Evolutionary conservation across 139 green algal genomes (phyloP).

Genomic region (Eudorina sp.): DNA sequence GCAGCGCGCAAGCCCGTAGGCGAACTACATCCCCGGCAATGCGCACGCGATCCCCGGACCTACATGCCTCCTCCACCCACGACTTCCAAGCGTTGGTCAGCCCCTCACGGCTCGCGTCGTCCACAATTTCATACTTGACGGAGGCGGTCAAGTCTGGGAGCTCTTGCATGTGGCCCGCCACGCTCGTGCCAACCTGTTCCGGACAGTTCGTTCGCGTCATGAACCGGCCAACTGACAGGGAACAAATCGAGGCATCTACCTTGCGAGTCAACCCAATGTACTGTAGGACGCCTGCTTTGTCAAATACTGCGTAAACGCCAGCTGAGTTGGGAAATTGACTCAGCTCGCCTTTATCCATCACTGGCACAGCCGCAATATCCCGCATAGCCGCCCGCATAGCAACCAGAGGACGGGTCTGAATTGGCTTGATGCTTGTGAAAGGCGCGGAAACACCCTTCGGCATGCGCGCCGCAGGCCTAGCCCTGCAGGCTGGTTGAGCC

Average conservation of each 20-base stretch:
- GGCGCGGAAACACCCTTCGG: not conserved
- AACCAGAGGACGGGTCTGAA: not conserved
- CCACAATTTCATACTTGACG: slow-evolving; percentile 70
- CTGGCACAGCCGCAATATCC: slow-evolving; percentile 6
- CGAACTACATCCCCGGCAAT: no score
- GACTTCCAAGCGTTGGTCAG: slow-evolving; percentile 87
- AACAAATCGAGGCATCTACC: slow-evolving; percentile 34
- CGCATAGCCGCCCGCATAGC: not conserved
- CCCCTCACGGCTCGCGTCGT: slow-evolving; percentile 71
- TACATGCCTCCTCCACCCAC: slow-evolving; percentile 84
- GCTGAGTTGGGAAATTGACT: slow-evolving; percentile 56
- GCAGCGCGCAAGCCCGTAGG: no score
- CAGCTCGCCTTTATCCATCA: slow-evolving; percentile 61
- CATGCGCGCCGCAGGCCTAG: slow-evolving; percentile 22
- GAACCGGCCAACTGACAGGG: not conserved
- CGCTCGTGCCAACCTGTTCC: slow-evolving; percentile 75
- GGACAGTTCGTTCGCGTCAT: slow-evolving; percentile 1
- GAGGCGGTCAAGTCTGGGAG: slow-evolving; percentile 78
- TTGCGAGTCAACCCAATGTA: slow-evolving; percentile 81
- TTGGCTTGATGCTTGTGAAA: not conserved
- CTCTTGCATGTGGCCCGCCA: slow-evolving; percentile 78
- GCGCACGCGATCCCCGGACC: slow-evolving; percentile 31
- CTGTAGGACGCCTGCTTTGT: slow-evolving; percentile 66
- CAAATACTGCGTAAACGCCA: slow-evolving; percentile 84
- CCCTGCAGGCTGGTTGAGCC: not conserved